These are phyloP conservation scores for Teratosphaeria zuluensis DNA, from an alignment of 2,329 filamentous ascomycete genomes.

Conservation along the genomic window DNA sequence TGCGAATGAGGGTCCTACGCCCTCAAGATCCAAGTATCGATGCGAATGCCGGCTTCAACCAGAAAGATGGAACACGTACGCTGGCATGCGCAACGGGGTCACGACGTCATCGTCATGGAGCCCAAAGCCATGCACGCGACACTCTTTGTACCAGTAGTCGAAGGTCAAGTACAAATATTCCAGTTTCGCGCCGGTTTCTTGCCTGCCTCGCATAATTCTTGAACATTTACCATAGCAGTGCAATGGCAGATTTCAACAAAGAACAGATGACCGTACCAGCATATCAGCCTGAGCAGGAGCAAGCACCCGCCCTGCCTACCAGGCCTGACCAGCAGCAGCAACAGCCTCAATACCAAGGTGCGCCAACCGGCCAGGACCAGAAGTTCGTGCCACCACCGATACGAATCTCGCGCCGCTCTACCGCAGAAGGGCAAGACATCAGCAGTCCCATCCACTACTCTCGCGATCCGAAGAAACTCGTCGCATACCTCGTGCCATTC, in stretches of 20 bases:
- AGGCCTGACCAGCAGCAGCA: not conserved
- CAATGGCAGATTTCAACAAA: not conserved
- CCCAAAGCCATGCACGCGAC: not conserved
- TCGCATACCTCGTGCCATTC: constrained; percentile 36
- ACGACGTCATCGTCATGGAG: not conserved
- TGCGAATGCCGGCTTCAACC: not conserved
- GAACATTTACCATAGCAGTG: not conserved
- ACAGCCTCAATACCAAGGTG: not conserved
- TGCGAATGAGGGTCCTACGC: not conserved
- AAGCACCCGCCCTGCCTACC: not conserved
- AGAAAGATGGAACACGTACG: not conserved
- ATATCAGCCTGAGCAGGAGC: not conserved
- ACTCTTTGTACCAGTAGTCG: not conserved
- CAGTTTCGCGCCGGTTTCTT: not conserved
- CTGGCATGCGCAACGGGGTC: not conserved
- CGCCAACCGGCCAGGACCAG: not conserved
- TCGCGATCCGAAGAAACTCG: constrained; percentile 33
- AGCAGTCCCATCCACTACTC: constrained; percentile 30
- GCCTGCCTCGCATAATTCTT: not conserved
- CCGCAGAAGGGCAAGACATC: constrained; percentile 2
- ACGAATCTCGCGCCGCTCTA: not conserved
- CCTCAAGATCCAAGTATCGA: not conserved
- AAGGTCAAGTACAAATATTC: not conserved
- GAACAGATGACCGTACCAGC: not conserved
- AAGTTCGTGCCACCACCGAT: not conserved